A percentile compares a stretch with the other conserved stretches of the same genome.
phyloP scores from a whole-genome alignment of 129 eudicot species.

The carrot (Daucus carota) region DNA sequence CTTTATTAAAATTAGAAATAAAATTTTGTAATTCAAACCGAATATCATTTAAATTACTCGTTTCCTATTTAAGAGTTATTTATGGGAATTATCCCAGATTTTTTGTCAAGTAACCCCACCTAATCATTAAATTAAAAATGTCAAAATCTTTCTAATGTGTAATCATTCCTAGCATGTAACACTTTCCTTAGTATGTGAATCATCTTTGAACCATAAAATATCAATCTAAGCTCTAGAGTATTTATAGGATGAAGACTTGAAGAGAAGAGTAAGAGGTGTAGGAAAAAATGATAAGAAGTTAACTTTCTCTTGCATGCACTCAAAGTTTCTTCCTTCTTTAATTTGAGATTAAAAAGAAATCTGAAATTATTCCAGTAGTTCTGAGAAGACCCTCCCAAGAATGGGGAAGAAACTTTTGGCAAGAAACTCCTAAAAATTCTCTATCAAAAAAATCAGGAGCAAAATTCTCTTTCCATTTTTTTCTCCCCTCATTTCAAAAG shows the following conservation, averaged over 20 bases:
- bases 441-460: not conserved
- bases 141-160: not conserved
- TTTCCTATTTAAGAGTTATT: no score
- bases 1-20: not conserved
- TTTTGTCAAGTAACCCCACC: not conserved
- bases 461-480: not conserved
- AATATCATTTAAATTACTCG: not conserved
- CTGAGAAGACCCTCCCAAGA: not conserved
- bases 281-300: not conserved
- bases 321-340: not conserved
- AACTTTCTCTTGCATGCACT: not conserved
- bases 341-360: not conserved
- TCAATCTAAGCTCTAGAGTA: not conserved
- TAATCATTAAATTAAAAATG: not conserved
- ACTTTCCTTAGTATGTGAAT: not conserved
- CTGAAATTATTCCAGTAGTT: not conserved
- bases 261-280: not conserved
- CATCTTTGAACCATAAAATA: not conserved
- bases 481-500: not conserved
- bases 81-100: not conserved
- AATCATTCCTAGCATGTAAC: not conserved
- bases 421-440: not conserved
- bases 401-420: not conserved
- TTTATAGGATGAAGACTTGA: not conserved
- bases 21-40: not conserved